Evolutionary conservation across 805 yeast genomes (phyloP).

Genomic region (Yarrowia keelungensis): DNA sequence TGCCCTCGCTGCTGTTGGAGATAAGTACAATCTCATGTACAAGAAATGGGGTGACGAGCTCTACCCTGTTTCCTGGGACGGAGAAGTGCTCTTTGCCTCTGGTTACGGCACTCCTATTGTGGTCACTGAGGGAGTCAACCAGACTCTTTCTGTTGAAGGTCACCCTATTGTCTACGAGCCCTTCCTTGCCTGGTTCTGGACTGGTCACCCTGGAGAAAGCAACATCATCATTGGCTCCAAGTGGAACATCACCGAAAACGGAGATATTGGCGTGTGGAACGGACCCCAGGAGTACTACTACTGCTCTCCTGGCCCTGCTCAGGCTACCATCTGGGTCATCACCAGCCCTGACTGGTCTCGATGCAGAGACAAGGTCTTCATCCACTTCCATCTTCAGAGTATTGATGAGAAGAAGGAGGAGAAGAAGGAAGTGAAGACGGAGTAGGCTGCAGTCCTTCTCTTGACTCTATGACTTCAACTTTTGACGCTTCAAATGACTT

Average conservation of each 20-base stretch:
- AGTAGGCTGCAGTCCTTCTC: too few species aligned
- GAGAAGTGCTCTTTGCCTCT: background rate
- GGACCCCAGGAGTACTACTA: background rate
- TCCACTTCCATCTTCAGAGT: too few species aligned
- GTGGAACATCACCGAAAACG: background rate
- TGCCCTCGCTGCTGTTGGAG: background rate
- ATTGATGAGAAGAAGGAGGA: too few species aligned
- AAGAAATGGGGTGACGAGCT: background rate
- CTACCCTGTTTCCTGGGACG: background rate
- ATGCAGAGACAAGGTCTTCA: too few species aligned
- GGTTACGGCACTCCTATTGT: background rate
- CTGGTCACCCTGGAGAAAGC: background rate
- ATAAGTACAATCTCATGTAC: background rate
- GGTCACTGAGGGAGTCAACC: background rate
- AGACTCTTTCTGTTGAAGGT: background rate
- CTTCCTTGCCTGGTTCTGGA: background rate
- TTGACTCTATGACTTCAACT: too few species aligned
- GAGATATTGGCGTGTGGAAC: background rate
- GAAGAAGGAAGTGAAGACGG: too few species aligned
- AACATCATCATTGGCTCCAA: background rate
- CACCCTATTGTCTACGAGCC: background rate
- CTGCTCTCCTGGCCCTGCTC: background rate
- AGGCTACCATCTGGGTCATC: too few species aligned
- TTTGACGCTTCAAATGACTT: too few species aligned
- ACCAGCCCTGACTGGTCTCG: too few species aligned